These are phyloP conservation scores for Acacia acuminata DNA, from an alignment of 306 rosid species.

Conservation along the genomic window DNA sequence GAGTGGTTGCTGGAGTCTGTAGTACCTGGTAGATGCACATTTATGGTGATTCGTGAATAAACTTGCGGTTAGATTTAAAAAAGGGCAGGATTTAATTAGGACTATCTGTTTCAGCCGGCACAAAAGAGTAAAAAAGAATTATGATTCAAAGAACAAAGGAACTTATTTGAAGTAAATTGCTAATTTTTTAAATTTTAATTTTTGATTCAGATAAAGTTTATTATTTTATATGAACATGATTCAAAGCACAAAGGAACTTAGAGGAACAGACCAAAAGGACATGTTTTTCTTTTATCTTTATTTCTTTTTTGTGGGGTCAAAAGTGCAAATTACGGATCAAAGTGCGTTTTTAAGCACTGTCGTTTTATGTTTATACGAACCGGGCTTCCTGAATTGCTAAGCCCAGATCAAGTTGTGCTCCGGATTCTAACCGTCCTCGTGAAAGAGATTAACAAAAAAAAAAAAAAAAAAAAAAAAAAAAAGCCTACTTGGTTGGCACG, in stretches of 20 bases:
- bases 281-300: background rate
- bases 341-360: background rate
- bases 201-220: background rate
- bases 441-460: slow-evolving; percentile 25
- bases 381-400: background rate
- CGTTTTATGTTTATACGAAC: slow-evolving; percentile 13
- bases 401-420: slow-evolving; percentile 29
- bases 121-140: background rate
- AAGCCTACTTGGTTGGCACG: slow-evolving; percentile 41
- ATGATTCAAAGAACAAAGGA: no score
- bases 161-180: background rate
- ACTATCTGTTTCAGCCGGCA: background rate
- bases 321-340: slow-evolving; percentile 27
- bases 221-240: background rate
- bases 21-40: slow-evolving; percentile 10
- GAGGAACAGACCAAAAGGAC: background rate
- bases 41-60: background rate
- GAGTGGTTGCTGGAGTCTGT: slow-evolving; percentile 25
- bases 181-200: background rate
- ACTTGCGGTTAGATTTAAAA: background rate
- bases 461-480: slow-evolving; percentile 14
- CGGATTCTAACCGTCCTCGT: slow-evolving; percentile 42
- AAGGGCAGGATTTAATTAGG: background rate
- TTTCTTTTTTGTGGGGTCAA: background rate
- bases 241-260: background rate